Percentiles rank a stretch among this genome's conserved stretches.
Evolutionary conservation across 129 eudicot species (phyloP).

Genomic region (sunflower (Helianthus annuus)): HanXRQr2.0-SUNRISE NC_035439.2:32384873-32385372

Average conservation of each 20-base stretch:
- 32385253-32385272: neutral
- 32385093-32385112: constrained; percentile 28
- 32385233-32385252: neutral
- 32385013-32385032: constrained; percentile 50
- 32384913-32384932: constrained; percentile 37
- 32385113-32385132: constrained; percentile 25
- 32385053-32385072: constrained; percentile 42
- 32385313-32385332: too few relatives aligned
- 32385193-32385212: neutral
- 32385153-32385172: constrained; percentile 19
- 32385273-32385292: too few relatives aligned
- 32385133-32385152: constrained; percentile 57
- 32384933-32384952: constrained; percentile 44
- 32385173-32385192: neutral
- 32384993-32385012: constrained; percentile 52
- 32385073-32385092: constrained; percentile 15
- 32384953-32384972: constrained; percentile 65
- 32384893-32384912: constrained; percentile 29
- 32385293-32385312: too few relatives aligned
- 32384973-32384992: constrained; percentile 91
- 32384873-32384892: constrained; percentile 25
- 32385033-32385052: constrained; percentile 52
- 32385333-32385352: too few relatives aligned
- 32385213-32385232: neutral
- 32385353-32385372: too few relatives aligned